Percentiles rank a stretch among this genome's conserved stretches.
Conservation (phyloP, 2,329 filamentous ascomycete genomes). For the Ascochyta fabae region DNA sequence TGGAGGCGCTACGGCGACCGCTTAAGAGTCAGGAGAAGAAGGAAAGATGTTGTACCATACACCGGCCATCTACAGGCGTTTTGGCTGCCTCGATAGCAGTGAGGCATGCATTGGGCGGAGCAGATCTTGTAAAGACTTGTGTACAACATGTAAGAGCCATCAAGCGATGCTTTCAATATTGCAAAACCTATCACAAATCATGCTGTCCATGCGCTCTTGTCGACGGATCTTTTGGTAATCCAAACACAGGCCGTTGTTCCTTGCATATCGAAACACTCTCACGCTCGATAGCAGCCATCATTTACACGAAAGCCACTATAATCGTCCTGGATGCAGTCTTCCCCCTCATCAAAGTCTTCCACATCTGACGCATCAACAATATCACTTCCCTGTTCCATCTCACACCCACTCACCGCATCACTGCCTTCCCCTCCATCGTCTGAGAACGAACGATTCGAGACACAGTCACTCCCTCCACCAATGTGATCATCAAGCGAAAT, state of each 20-base stretch:
- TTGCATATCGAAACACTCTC: neutral
- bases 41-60: slow-evolving; percentile 6
- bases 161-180: neutral
- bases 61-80: neutral
- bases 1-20: slow-evolving; percentile 18
- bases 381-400: neutral
- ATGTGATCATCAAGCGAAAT: slow-evolving; percentile 14
- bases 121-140: slow-evolving; percentile 12
- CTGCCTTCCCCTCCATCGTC: slow-evolving; percentile 6
- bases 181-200: neutral
- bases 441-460: neutral
- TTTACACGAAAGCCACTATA: neutral
- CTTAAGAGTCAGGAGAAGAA: neutral
- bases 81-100: neutral
- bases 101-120: slow-evolving; percentile 2
- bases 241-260: no score
- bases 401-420: neutral
- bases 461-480: slow-evolving; percentile 1
- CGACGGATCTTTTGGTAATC: neutral
- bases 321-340: slow-evolving; percentile 3
- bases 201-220: neutral
- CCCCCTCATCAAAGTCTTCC: neutral
- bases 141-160: slow-evolving; percentile 17
- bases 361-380: neutral
- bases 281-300: neutral